Evolutionary conservation across 495 filamentous ascomycete species (phyloP).

Genomic region (Letharia columbiana): DNA sequence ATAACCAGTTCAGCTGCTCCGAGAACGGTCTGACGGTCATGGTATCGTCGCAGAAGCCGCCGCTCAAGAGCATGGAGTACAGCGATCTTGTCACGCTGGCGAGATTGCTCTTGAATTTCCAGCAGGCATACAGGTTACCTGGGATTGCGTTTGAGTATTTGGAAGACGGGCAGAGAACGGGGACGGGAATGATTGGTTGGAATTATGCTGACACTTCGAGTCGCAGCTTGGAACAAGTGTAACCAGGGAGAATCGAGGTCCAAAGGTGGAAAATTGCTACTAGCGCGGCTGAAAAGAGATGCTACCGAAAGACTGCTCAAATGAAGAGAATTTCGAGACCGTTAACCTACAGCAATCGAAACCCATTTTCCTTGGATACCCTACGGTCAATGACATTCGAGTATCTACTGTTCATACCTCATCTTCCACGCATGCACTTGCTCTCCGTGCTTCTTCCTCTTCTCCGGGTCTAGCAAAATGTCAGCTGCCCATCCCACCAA

Average conservation of each 20-base stretch:
- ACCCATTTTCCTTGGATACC: not conserved
- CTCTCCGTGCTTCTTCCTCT: slow-evolving; percentile 8
- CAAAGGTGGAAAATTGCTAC: not conserved
- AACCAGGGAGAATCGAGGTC: not conserved
- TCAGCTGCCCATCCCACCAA: slow-evolving; percentile 16
- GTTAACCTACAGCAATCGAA: not conserved
- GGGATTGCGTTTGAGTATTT: not conserved
- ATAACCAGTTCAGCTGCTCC: not conserved
- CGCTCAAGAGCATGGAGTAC: not conserved
- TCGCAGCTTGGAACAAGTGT: not conserved
- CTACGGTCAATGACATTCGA: not conserved
- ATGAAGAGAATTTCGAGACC: not conserved
- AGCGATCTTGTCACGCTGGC: not conserved
- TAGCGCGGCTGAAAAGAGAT: not conserved
- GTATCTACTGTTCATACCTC: not conserved
- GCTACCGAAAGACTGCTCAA: not conserved
- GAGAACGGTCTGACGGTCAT: not conserved
- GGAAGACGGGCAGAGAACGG: not conserved
- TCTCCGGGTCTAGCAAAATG: slow-evolving; percentile 8
- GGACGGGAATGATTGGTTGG: not conserved
- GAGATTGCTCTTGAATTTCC: not conserved
- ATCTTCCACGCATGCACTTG: slow-evolving; percentile 3
- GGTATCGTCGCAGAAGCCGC: not conserved
- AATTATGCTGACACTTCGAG: not conserved
- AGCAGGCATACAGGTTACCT: not conserved